Percentiles rank a stretch among this genome's conserved stretches.
phyloP scores from a whole-genome alignment of 225 moss, liverwort and hornwort genomes.

The Asterella californica region DNA sequence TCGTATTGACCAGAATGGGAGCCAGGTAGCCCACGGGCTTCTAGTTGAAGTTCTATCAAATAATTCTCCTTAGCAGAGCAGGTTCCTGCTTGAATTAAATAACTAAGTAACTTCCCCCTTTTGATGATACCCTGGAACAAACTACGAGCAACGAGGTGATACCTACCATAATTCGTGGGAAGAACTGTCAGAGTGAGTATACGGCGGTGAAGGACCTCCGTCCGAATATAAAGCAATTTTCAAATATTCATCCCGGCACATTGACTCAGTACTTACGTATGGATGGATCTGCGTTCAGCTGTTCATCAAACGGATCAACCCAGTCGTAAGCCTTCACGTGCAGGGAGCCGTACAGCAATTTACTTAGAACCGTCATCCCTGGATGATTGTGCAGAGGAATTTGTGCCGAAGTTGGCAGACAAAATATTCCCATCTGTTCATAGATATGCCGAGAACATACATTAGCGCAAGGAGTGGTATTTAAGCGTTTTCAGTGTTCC shows the following conservation, averaged over 20 bases:
- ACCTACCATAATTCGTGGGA: not conserved
- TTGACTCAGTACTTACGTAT: slow-evolving; percentile 39
- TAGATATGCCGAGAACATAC: not conserved
- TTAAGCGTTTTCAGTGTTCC: not conserved
- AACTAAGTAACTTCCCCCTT: not conserved
- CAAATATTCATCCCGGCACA: not conserved
- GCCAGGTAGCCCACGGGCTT: not conserved
- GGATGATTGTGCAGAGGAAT: slow-evolving; percentile 99
- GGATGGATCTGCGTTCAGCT: slow-evolving; percentile 50
- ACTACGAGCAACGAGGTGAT: not conserved
- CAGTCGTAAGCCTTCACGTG: slow-evolving; percentile 93
- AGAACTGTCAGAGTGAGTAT: not conserved
- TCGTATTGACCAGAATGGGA: not conserved
- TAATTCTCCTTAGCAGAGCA: not conserved
- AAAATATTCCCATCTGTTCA: slow-evolving; percentile 89
- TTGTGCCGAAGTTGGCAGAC: slow-evolving; percentile 82
- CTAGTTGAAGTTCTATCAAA: not conserved
- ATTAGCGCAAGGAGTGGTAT: not conserved
- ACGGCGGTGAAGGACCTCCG: not conserved
- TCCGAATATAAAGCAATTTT: not conserved
- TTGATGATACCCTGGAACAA: not conserved
- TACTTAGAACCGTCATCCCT: slow-evolving; percentile 98
- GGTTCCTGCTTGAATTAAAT: not conserved
- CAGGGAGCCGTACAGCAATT: slow-evolving; percentile 88
- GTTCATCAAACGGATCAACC: slow-evolving; percentile 61